A percentile compares a stretch with the other conserved stretches of the same genome.
These are phyloP conservation scores for Fonsecaea pedrosoi DNA, from an alignment of 2,329 filamentous ascomycete genomes.

Conservation along the genomic window DNA sequence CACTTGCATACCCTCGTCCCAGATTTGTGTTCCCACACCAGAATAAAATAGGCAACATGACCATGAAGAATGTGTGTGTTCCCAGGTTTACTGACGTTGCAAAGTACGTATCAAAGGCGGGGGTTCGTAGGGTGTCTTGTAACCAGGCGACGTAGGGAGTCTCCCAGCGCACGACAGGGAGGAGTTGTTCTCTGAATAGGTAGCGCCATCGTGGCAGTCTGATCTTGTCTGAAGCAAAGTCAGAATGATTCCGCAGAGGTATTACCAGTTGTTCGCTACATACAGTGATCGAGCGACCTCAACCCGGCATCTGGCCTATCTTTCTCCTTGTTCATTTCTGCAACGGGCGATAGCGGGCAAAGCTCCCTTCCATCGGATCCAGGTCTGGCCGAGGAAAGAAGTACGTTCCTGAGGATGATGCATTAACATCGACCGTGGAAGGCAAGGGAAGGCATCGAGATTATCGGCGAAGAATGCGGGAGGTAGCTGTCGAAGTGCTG, in stretches of 20 bases:
- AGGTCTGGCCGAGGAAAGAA: constrained; percentile 7
- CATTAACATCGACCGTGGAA: constrained; percentile 19
- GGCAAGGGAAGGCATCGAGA: constrained; percentile 5
- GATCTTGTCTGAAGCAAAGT: constrained; percentile 69
- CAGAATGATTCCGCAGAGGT: constrained; percentile 12
- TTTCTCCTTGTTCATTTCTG: constrained; percentile 49
- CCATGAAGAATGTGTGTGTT: constrained; percentile 99
- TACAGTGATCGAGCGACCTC: constrained; percentile 78
- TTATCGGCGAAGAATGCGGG: constrained; percentile 1
- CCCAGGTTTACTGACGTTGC: constrained; percentile 94
- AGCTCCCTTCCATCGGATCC: constrained; percentile 27
- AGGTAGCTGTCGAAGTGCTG: background rate
- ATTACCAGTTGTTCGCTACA: constrained; percentile 26
- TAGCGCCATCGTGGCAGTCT: constrained; percentile 90
- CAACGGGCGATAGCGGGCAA: background rate
- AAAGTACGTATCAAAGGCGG: constrained; percentile 92
- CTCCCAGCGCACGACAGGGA: constrained; percentile 91
- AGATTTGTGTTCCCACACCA: constrained; percentile 90
- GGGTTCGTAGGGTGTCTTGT: constrained; percentile 79
- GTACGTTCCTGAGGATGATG: background rate
- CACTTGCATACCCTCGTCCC: constrained; percentile 76
- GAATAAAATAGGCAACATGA: constrained; percentile 90
- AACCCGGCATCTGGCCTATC: constrained; percentile 69
- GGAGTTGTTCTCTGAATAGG: constrained; percentile 75
- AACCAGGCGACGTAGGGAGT: constrained; percentile 90